These are phyloP conservation scores for Articulospora tetracladia DNA, from an alignment of 495 filamentous ascomycete species.

Conservation along the genomic window DNA sequence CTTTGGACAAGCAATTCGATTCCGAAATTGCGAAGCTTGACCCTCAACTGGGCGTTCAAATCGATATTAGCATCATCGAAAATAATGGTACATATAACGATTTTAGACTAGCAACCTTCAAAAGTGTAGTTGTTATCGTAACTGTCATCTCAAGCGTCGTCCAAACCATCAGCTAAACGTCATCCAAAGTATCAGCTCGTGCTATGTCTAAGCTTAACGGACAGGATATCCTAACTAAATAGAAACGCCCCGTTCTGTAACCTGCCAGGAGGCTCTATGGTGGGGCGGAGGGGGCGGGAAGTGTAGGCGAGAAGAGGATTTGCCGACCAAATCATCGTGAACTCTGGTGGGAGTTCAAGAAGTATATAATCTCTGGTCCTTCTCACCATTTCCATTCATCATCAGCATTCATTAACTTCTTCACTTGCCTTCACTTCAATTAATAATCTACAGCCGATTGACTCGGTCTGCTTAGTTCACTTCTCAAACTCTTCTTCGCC, in stretches of 20 bases:
- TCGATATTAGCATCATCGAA: background rate
- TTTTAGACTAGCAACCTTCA: background rate
- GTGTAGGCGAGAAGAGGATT: background rate
- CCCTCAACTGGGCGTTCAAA: background rate
- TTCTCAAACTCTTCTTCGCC: background rate
- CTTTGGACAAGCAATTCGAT: background rate
- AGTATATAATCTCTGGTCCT: background rate
- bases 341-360: background rate
- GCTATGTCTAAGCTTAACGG: background rate
- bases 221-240: too few relatives aligned
- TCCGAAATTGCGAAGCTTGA: background rate
- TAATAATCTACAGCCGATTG: conserved; percentile 4
- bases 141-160: background rate
- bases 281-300: background rate
- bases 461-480: conserved; percentile 1
- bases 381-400: background rate
- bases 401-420: background rate
- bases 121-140: background rate
- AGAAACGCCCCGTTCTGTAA: too few relatives aligned
- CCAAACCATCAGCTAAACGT: background rate
- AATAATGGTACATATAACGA: background rate
- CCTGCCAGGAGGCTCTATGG: background rate
- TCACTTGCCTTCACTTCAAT: background rate
- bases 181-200: background rate
- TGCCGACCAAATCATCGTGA: background rate